Evolutionary conservation across 441 rosid species (phyloP).

Genomic region (Cnidoscolus chayamansa): DNA sequence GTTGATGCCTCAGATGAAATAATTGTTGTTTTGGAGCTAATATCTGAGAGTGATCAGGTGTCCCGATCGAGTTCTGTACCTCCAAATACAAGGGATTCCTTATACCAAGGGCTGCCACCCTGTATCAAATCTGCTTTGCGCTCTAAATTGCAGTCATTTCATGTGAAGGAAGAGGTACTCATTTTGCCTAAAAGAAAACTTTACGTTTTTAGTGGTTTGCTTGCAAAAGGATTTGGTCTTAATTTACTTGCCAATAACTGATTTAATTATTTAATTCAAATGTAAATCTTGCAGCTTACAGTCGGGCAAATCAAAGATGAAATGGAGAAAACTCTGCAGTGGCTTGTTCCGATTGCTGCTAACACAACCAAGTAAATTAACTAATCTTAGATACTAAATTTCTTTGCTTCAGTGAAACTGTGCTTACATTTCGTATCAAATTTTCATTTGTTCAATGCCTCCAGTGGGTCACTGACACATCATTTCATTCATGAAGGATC

Average conservation of each 20-base stretch:
- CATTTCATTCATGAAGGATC: background rate
- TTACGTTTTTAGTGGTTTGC: background rate
- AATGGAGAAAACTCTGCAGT: slow-evolving; percentile 88
- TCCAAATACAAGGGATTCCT: slow-evolving; percentile 84
- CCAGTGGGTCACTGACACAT: background rate
- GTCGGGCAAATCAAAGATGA: slow-evolving; percentile 79
- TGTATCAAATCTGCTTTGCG: slow-evolving; percentile 79
- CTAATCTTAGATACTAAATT: background rate
- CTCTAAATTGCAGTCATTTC: slow-evolving; percentile 62
- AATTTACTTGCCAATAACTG: background rate
- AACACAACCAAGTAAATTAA: slow-evolving; percentile 86
- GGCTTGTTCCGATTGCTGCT: slow-evolving; percentile 94
- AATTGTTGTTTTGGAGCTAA: slow-evolving; percentile 17
- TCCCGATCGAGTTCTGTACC: slow-evolving; percentile 94
- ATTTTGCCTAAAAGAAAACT: background rate
- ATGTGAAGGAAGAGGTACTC: slow-evolving; percentile 73
- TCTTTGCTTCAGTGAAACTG: slow-evolving; percentile 8
- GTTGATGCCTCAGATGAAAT: background rate
- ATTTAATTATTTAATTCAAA: slow-evolving; percentile 7
- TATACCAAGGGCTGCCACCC: slow-evolving; percentile 96
- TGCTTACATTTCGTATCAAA: background rate
- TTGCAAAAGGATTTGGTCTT: background rate
- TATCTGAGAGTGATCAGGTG: slow-evolving; percentile 51
- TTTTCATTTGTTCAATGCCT: background rate
- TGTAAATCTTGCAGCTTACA: slow-evolving; percentile 54